Evolutionary conservation across 2,329 filamentous ascomycete genomes (phyloP).

Genomic region (Fusarium nodosum): DNA sequence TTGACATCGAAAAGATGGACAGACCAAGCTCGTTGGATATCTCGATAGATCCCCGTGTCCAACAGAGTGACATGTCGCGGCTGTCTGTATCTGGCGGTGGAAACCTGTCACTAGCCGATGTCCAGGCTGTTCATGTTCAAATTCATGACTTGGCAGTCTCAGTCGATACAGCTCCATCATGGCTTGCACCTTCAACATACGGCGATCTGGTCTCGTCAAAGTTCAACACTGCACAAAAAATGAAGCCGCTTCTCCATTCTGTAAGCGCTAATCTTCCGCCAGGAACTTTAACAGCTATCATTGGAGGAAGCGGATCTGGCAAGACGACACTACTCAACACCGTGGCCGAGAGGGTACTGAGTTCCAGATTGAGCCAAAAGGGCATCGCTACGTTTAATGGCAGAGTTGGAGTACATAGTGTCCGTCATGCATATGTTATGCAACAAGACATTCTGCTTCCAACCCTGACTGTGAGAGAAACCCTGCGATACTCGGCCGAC

Average conservation of each 20-base stretch:
- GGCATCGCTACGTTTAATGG: conserved; percentile 75
- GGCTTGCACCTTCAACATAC: conserved; percentile 64
- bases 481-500: conserved; percentile 78
- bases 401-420: conserved; percentile 63
- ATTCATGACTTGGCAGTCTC: conserved; percentile 68
- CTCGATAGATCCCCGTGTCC: conserved; percentile 43
- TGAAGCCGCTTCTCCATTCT: conserved; percentile 70
- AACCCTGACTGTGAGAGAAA: conserved; percentile 81
- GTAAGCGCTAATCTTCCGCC: conserved; percentile 74
- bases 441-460: conserved; percentile 82
- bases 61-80: conserved; percentile 32
- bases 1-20: conserved; percentile 53
- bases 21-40: conserved; percentile 53
- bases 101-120: conserved; percentile 63
- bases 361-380: conserved; percentile 62
- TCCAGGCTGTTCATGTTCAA: conserved; percentile 67
- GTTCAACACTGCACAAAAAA: conserved; percentile 55
- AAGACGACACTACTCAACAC: conserved; percentile 81
- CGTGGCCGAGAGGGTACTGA: conserved; percentile 77
- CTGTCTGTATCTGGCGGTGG: conserved; percentile 54
- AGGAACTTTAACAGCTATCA: conserved; percentile 79
- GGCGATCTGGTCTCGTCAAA: conserved; percentile 56
- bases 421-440: conserved; percentile 78
- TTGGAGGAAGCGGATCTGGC: conserved; percentile 80
- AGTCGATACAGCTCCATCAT: conserved; percentile 70